A percentile compares a stretch with the other conserved stretches of the same genome.
phyloP scores from a whole-genome alignment of 495 filamentous ascomycete species.

The Sordaria brevicollis region DNA sequence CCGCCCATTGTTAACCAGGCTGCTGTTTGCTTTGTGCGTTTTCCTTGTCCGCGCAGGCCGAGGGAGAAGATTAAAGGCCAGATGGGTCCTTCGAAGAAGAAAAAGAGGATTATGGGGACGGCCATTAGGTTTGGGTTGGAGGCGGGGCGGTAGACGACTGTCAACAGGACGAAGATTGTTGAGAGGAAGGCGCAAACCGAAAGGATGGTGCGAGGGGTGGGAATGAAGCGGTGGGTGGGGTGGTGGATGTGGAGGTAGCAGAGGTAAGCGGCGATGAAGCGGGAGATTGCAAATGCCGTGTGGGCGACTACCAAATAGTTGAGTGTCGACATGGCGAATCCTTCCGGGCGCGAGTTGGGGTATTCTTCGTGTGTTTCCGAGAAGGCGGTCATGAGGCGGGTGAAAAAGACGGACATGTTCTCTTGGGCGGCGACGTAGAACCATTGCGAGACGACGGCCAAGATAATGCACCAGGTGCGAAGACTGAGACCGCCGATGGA shows the following conservation, averaged over 20 bases:
- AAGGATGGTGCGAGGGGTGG: slow-evolving; percentile 45
- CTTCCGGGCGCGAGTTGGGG: slow-evolving; percentile 20
- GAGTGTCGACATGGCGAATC: slow-evolving; percentile 47
- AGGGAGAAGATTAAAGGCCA: slow-evolving; percentile 65
- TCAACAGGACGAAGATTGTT: slow-evolving; percentile 27
- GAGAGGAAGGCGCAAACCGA: slow-evolving; percentile 35
- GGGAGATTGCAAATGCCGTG: slow-evolving; percentile 35
- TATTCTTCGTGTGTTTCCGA: slow-evolving; percentile 11
- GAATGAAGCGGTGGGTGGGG: slow-evolving; percentile 23
- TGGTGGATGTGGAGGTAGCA: slow-evolving; percentile 41
- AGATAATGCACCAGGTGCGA: slow-evolving; percentile 38
- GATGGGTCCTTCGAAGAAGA: slow-evolving; percentile 59
- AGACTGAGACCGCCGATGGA: slow-evolving; percentile 27
- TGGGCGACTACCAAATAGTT: slow-evolving; percentile 40
- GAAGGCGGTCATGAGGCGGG: slow-evolving; percentile 27
- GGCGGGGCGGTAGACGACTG: slow-evolving; percentile 38
- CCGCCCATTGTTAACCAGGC: slow-evolving; percentile 57
- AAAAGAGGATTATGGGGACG: slow-evolving; percentile 48
- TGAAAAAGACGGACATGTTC: slow-evolving; percentile 57
- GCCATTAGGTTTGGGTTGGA: slow-evolving; percentile 40
- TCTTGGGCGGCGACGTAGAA: slow-evolving; percentile 67
- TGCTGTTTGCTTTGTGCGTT: slow-evolving; percentile 57
- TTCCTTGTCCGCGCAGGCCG: slow-evolving; percentile 57
- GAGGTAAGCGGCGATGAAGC: slow-evolving; percentile 36
- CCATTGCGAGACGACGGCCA: slow-evolving; percentile 61